Evolutionary conservation across 352 stramenopile genomes (phyloP).

Genomic region (Phytopythium vexans): DNA sequence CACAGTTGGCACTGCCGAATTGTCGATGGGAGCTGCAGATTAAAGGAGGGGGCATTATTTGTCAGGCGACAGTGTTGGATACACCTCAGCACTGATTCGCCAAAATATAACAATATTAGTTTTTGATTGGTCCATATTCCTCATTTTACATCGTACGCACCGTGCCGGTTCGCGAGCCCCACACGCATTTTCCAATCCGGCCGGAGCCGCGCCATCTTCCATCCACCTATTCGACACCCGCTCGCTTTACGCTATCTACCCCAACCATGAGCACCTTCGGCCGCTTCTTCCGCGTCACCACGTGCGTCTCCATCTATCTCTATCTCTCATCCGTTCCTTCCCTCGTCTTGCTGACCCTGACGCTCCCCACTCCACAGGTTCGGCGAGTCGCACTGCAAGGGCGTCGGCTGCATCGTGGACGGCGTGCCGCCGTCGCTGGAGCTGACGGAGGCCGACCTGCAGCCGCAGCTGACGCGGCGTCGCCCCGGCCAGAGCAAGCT

Average conservation of each 20-base stretch:
- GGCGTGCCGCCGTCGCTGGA: constrained; percentile 95
- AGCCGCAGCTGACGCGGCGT: constrained; percentile 96
- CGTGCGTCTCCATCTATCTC: too few relatives aligned
- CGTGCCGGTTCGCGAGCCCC: too few relatives aligned
- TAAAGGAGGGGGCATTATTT: too few relatives aligned
- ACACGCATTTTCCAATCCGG: background rate
- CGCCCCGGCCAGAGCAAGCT: constrained; percentile 97
- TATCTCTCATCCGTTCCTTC: too few relatives aligned
- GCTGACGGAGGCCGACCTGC: constrained; percentile 95
- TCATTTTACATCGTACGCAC: too few relatives aligned
- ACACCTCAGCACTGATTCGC: too few relatives aligned
- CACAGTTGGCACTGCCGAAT: too few relatives aligned
- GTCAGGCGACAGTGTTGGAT: too few relatives aligned
- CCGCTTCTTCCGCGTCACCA: constrained; percentile 97
- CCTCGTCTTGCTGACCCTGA: too few relatives aligned
- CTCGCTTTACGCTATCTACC: background rate
- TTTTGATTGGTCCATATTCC: background rate
- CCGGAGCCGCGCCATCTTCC: background rate
- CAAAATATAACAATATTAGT: too few relatives aligned
- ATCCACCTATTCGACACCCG: background rate
- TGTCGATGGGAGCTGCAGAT: too few relatives aligned
- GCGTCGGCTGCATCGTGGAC: constrained; percentile 97
- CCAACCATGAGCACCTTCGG: constrained; percentile 93
- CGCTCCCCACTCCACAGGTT: constrained; percentile 46
- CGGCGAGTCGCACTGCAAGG: constrained; percentile 98